Evolutionary conservation across 768 basidiomycete genomes (phyloP).

Genomic region (Termitomyces sp.): DNA sequence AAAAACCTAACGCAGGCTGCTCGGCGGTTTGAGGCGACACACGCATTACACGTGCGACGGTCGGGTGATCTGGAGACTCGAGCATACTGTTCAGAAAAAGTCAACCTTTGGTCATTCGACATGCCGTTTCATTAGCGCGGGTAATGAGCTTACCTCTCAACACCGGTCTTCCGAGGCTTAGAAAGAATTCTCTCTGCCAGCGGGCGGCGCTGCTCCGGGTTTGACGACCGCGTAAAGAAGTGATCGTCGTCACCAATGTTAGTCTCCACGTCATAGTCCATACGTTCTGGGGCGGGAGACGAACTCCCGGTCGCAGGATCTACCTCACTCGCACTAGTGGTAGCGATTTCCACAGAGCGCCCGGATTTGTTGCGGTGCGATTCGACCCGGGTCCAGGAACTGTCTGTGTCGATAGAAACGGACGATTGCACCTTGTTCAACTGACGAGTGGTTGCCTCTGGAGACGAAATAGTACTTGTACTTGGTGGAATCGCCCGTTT

Average conservation of each 20-base stretch:
- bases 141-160: slow-evolving; percentile 49
- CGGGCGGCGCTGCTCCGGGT: slow-evolving; percentile 28
- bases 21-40: slow-evolving; percentile 53
- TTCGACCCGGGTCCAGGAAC: slow-evolving; percentile 71
- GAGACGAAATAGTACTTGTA: slow-evolving; percentile 1
- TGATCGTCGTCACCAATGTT: slow-evolving; percentile 3
- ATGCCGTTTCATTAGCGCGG: no score
- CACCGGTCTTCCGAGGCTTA: slow-evolving; percentile 56
- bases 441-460: slow-evolving; percentile 11
- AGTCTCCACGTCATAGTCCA: slow-evolving; percentile 19
- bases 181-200: slow-evolving; percentile 63
- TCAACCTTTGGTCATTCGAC: not conserved
- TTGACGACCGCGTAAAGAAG: slow-evolving; percentile 18
- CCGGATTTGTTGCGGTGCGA: slow-evolving; percentile 23
- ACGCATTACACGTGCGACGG: slow-evolving; percentile 63
- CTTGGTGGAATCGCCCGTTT: not conserved
- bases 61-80: slow-evolving; percentile 48
- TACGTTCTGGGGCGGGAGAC: slow-evolving; percentile 30
- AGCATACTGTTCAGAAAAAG: slow-evolving; percentile 44
- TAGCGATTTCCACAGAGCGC: slow-evolving; percentile 29
- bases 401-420: slow-evolving; percentile 43
- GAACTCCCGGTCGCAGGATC: slow-evolving; percentile 35
- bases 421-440: slow-evolving; percentile 23
- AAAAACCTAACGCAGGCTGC: slow-evolving; percentile 57
- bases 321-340: slow-evolving; percentile 47